Percentiles rank a stretch among this genome's conserved stretches.
These are phyloP conservation scores for Globisporangium cylindrosporum DNA, from an alignment of 352 stramenopile species.

Conservation along the genomic window DNA sequence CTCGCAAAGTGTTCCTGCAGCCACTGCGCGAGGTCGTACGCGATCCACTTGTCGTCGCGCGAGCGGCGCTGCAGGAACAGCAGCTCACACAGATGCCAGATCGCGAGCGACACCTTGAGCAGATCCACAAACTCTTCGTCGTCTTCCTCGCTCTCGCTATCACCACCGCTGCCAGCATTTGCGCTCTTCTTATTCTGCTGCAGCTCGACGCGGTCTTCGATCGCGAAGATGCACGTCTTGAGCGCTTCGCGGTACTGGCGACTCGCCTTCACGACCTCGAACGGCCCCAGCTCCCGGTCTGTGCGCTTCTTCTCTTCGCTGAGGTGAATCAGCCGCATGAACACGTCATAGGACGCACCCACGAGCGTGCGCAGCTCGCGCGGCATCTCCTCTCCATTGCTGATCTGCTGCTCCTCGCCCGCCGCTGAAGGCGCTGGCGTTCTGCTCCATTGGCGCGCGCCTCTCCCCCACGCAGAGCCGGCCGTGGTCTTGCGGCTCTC, in stretches of 20 bases:
- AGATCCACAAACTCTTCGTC: slow-evolving; percentile 57
- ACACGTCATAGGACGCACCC: slow-evolving; percentile 61
- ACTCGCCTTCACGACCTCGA: slow-evolving; percentile 46
- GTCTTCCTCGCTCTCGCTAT: slow-evolving; percentile 16
- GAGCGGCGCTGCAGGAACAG: slow-evolving; percentile 59
- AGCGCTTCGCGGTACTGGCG: slow-evolving; percentile 71
- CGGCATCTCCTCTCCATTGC: slow-evolving; percentile 36
- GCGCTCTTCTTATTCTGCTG: slow-evolving; percentile 10
- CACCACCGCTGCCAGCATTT: background rate
- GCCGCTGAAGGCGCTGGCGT: background rate
- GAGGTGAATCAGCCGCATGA: slow-evolving; percentile 27
- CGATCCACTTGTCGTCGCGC: slow-evolving; percentile 49
- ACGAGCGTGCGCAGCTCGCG: slow-evolving; percentile 56
- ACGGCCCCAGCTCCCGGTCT: slow-evolving; percentile 23
- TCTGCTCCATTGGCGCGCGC: slow-evolving; percentile 38
- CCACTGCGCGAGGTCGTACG: slow-evolving; percentile 72
- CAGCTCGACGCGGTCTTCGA: slow-evolving; percentile 48
- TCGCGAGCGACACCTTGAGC: slow-evolving; percentile 73
- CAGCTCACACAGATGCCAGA: slow-evolving; percentile 80
- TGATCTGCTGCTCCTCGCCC: background rate
- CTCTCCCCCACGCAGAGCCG: slow-evolving; percentile 51
- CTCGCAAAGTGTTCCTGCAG: slow-evolving; percentile 76
- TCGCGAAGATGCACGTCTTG: slow-evolving; percentile 59
- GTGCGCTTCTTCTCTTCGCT: slow-evolving; percentile 13
- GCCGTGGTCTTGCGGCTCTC: slow-evolving; percentile 20